These are phyloP conservation scores for Earliella scabrosa DNA, from an alignment of 1,284 basidiomycete genomes.

Conservation along the genomic window DNA sequence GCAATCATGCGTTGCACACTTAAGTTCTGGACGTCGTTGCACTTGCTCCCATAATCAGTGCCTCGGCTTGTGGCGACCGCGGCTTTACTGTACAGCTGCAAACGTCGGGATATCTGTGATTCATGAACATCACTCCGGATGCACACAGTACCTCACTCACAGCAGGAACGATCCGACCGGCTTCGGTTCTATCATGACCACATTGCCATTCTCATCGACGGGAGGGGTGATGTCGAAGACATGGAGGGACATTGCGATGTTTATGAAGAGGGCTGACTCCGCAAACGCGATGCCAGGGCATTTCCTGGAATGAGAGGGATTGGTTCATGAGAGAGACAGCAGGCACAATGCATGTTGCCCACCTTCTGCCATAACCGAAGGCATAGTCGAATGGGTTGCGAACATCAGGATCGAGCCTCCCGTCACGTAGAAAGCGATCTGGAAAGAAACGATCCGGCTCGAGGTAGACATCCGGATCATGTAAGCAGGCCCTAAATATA, in stretches of 20 bases:
- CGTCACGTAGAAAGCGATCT: slow-evolving; percentile 18
- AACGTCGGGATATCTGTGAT: background rate
- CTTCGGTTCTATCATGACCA: background rate
- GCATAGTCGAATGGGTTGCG: slow-evolving; percentile 8
- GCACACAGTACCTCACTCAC: background rate
- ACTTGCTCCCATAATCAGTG: too few species aligned
- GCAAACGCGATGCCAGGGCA: slow-evolving; percentile 6
- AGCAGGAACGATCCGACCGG: background rate
- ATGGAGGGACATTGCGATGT: slow-evolving; percentile 19
- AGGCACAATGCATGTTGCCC: background rate
- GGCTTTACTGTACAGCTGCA: background rate
- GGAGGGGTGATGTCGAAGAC: background rate
- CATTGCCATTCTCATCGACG: background rate
- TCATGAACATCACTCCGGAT: background rate
- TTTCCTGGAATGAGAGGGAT: background rate
- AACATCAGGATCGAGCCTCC: slow-evolving; percentile 10
- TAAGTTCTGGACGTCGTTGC: too few species aligned
- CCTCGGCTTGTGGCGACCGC: background rate
- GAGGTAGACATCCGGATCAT: slow-evolving; percentile 14
- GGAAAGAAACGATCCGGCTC: slow-evolving; percentile 22
- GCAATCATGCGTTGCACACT: too few species aligned
- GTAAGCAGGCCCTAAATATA: slow-evolving; percentile 17
- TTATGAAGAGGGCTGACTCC: slow-evolving; percentile 6
- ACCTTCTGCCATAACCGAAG: slow-evolving; percentile 29
- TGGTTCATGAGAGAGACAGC: slow-evolving; percentile 13